phyloP scores from a whole-genome alignment of 2,329 filamentous ascomycete species.

The Colletotrichum scovillei region DNA sequence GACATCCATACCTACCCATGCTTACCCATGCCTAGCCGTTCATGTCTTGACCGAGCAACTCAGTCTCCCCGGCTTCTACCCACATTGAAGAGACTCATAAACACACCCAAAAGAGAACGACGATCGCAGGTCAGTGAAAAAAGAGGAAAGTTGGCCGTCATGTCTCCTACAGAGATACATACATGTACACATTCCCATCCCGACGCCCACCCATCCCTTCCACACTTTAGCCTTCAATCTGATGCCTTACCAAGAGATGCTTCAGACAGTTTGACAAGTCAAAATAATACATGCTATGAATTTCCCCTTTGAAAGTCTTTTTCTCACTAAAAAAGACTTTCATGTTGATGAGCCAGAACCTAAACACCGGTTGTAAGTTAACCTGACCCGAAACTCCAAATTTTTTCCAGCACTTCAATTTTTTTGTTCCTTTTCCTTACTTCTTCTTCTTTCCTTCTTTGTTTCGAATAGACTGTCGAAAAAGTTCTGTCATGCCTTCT shows the following conservation, averaged over 20 bases:
- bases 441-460: neutral
- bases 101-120: neutral
- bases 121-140: neutral
- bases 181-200: conserved; percentile 13
- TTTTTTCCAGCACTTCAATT: conserved; percentile 7
- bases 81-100: neutral
- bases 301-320: neutral
- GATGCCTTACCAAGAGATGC: neutral
- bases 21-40: neutral
- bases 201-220: neutral
- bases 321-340: neutral
- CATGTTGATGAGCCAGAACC: conserved; percentile 1
- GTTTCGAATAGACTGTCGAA: too few species aligned
- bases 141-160: neutral
- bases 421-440: neutral
- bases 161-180: conserved; percentile 1
- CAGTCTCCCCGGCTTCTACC: neutral
- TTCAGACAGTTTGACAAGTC: neutral
- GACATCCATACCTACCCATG: too few species aligned
- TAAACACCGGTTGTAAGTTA: conserved; percentile 19
- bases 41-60: neutral
- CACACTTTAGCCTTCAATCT: neutral
- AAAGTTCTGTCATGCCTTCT: conserved; percentile 1
- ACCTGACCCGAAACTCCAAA: conserved; percentile 16
- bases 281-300: conserved; percentile 20